Evolutionary conservation across 176 grass and related monocot genomes (phyloP).

Genomic region (Oryza longistaminata): DNA sequence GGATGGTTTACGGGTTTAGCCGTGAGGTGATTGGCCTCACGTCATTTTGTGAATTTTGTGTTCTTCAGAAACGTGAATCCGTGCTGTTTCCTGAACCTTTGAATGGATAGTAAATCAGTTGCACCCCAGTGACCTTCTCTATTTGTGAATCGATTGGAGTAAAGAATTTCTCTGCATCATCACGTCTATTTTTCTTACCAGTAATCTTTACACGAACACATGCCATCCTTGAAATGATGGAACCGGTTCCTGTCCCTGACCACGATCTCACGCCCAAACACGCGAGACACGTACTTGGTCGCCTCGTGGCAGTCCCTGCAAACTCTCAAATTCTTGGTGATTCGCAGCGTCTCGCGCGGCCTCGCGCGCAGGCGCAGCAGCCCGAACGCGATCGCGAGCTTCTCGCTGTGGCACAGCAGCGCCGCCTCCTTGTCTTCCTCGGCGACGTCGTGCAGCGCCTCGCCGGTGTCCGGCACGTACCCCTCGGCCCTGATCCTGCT

Average conservation of each 20-base stretch:
- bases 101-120: not conserved
- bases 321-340: constrained; percentile 73
- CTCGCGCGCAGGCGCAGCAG: constrained; percentile 56
- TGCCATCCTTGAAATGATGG: constrained; percentile 73
- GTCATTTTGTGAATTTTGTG: not conserved
- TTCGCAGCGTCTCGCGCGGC: constrained; percentile 43
- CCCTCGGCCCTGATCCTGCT: constrained; percentile 57
- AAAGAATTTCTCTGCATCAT: not conserved
- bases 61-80: constrained; percentile 11
- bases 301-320: constrained; percentile 74
- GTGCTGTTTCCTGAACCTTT: not conserved
- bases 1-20: not conserved
- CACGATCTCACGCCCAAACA: constrained; percentile 66
- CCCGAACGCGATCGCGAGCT: constrained; percentile 82
- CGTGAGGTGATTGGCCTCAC: not conserved
- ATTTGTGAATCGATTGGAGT: too few species aligned
- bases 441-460: constrained; percentile 50
- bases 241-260: constrained; percentile 80
- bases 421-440: constrained; percentile 55
- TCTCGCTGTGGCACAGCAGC: constrained; percentile 81
- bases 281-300: constrained; percentile 60
- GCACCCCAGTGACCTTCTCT: not conserved
- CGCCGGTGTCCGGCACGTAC: constrained; percentile 44
- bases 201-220: constrained; percentile 84
- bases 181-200: constrained; percentile 42